These are phyloP conservation scores for Trapa incisa DNA, from an alignment of 345 rosid genomes.

Conservation along the genomic window DNA sequence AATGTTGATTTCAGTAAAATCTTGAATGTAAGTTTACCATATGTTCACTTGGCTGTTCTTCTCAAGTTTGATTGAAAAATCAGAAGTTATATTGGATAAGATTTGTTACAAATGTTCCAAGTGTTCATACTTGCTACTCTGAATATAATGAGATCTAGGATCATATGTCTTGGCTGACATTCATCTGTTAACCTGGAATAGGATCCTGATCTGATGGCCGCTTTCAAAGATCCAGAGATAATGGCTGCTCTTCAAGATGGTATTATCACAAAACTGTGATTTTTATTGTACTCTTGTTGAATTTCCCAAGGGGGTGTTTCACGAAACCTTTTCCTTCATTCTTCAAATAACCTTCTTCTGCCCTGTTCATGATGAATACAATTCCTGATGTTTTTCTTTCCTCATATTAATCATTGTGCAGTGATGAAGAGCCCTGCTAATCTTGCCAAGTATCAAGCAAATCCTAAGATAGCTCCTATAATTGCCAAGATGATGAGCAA, in stretches of 20 bases:
- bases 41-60: not conserved
- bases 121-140: not conserved
- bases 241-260: constrained; percentile 99
- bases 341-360: too few relatives aligned
- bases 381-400: not conserved
- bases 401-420: constrained; percentile 20
- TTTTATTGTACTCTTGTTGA: not conserved
- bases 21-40: constrained; percentile 50
- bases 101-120: too few relatives aligned
- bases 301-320: too few relatives aligned
- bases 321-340: too few relatives aligned
- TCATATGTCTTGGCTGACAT: not conserved
- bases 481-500: constrained; percentile 94
- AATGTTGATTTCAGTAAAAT: constrained; percentile 85
- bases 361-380: too few relatives aligned
- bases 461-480: constrained; percentile 93
- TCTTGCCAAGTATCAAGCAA: constrained; percentile 73
- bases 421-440: constrained; percentile 95
- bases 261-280: constrained; percentile 12
- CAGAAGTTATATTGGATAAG: not conserved
- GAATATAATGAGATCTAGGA: not conserved
- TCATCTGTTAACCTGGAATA: constrained; percentile 14
- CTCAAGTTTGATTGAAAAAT: not conserved
- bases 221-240: constrained; percentile 89
- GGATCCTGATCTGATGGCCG: constrained; percentile 96